Conservation (phyloP, 805 yeast genomes). For the Candida tibetensis region DNA sequence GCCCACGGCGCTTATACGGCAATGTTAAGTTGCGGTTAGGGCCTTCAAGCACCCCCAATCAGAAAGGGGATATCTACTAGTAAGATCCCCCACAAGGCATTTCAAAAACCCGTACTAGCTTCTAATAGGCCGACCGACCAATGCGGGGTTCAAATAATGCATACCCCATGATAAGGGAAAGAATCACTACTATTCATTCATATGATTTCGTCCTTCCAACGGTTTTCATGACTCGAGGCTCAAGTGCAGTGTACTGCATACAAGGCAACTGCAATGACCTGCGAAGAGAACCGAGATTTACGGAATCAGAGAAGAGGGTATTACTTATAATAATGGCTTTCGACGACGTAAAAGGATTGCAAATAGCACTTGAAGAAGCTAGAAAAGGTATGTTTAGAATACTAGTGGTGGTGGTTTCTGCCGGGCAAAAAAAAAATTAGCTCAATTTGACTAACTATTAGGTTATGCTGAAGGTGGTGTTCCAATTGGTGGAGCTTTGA, state of each 20-base stretch:
- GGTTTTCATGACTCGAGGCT: slow-evolving; percentile 1
- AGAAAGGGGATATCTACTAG: too few relatives aligned
- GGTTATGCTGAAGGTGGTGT: slow-evolving; percentile 85
- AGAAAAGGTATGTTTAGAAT: slow-evolving; percentile 49
- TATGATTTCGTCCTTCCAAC: slow-evolving; percentile 3
- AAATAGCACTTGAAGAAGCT: slow-evolving; percentile 73
- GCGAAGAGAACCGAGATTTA: neutral
- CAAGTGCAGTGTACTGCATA: neutral
- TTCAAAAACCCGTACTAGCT: too few relatives aligned
- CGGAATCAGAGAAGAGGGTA: neutral
- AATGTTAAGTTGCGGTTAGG: too few relatives aligned
- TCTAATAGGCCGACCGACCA: too few relatives aligned
- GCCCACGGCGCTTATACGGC: too few relatives aligned
- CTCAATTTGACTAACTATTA: slow-evolving; percentile 22
- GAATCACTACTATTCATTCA: too few relatives aligned
- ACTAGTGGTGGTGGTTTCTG: too few relatives aligned
- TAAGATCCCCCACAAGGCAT: too few relatives aligned
- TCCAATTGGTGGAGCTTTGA: slow-evolving; percentile 79
- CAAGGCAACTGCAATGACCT: neutral
- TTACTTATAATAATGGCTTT: slow-evolving; percentile 37
- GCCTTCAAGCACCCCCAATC: too few relatives aligned
- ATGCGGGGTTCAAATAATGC: too few relatives aligned
- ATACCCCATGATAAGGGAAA: too few relatives aligned
- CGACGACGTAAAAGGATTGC: slow-evolving; percentile 65
- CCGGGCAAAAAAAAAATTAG: too few relatives aligned